phyloP scores from a whole-genome alignment of 192 early-diverging fungal genomes.

The Entomortierella lignicola region DNA sequence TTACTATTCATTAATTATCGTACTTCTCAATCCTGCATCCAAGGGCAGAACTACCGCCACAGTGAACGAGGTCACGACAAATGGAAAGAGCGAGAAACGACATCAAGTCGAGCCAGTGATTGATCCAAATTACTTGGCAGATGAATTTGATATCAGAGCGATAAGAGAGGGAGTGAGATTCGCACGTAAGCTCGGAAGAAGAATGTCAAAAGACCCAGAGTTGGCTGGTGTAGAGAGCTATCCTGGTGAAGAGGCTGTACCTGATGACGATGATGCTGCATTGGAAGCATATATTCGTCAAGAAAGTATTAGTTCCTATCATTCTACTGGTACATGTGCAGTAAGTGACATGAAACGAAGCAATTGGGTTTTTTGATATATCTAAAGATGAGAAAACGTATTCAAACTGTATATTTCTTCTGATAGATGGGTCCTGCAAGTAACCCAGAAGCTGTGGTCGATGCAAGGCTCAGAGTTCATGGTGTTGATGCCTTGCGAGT shows the following conservation, averaged over 20 bases:
- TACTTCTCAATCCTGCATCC: slow-evolving; percentile 21
- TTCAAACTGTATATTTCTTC: neutral
- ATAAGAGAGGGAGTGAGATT: slow-evolving; percentile 16
- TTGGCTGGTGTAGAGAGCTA: slow-evolving; percentile 12
- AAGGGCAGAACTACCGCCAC: neutral
- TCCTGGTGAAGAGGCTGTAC: slow-evolving; percentile 7
- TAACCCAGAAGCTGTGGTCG: slow-evolving; percentile 21
- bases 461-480: slow-evolving; percentile 14
- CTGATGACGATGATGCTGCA: slow-evolving; percentile 15
- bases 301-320: slow-evolving; percentile 4
- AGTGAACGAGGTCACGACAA: neutral
- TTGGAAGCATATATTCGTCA: slow-evolving; percentile 9
- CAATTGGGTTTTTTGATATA: no score
- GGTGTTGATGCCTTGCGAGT: slow-evolving; percentile 21
- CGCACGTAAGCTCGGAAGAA: slow-evolving; percentile 18
- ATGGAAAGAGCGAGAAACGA: neutral
- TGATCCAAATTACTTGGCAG: slow-evolving; percentile 28
- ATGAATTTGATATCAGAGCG: slow-evolving; percentile 21
- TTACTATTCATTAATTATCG: slow-evolving; percentile 8
- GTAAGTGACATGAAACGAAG: slow-evolving; percentile 17
- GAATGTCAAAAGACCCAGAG: slow-evolving; percentile 19
- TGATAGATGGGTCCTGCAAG: slow-evolving; percentile 17
- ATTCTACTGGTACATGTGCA: slow-evolving; percentile 23
- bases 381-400: no score
- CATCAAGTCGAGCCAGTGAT: neutral